Base-by-base conservation (phyloP, 2,329 filamentous ascomycete species). In the Penicillium sp. region DNA sequence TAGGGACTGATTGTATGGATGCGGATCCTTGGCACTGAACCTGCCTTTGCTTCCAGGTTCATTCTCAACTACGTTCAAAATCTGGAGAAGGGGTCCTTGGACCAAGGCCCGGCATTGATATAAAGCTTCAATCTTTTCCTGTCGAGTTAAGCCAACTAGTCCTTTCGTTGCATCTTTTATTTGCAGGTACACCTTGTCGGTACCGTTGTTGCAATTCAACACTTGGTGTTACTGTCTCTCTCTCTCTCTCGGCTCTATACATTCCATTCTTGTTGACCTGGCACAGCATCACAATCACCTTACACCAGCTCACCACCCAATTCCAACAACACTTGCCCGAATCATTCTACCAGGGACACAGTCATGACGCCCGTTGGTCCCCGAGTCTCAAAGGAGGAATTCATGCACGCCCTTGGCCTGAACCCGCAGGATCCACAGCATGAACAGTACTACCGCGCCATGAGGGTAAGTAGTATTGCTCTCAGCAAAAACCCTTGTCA, bases 361-460 rank as follows among this genome's bases (percentile, higher is more conserved):
- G 34, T 17, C 31, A 76, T 76, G 74, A 55, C 64, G 28, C 63
- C 75, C 14, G 76, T 78, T 56, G 77, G 77, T 28, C 77, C 78
- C 45, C 75, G 78, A 53, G 77, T 75, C 41, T 76, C 77, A 25
- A 80, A 80, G 61, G 78, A 80, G 54, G 78, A 80, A 60, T 80
- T 80, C 65, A 79, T 80, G 76, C 73, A 71, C 22, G 78, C 78
- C 22, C 65, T 80, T 47, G 75, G 74, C 38, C 68, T 80, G 12
- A 75, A 73, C 52, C 69, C 76, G 5, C 75, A 74, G 34, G 72
- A 79, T 61, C 72, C 76, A 22, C 75, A 77, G 57, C 74, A 79
- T 68, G 78, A 80, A 59, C 76, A 76, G 59, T 75, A 71, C 50
- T 80, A 80, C 62, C 72, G 76, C 55, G 77, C 76, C 45, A 79